Evolutionary conservation across 2,329 filamentous ascomycete genomes (phyloP), one percentile per base, ranked within the genome.

Genomic region (Magnaporthiopsis poae): DNA sequence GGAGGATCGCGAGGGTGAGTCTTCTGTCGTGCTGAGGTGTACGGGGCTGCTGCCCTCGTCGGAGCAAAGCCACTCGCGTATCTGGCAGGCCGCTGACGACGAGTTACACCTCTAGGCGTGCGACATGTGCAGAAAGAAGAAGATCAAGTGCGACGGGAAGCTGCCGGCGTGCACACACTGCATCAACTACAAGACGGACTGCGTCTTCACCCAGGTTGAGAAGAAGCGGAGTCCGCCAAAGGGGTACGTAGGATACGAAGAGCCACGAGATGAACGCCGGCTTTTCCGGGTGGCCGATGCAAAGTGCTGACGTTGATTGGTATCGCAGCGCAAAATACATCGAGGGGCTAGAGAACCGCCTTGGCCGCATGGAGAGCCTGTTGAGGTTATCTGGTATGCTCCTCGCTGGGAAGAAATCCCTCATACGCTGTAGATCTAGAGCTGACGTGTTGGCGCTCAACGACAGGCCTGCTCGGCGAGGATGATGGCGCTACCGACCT

Each of bases 171-270:
- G 95, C 78, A 93, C 91, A 9, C 95, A 98, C 78, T 99, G 94
- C 77, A 90, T 90, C 76, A 98, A 97, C 77, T 97, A 97, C 82
- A 97, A 97, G 83, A 97, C 93, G 5, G 92, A 96, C 73, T 99
- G 94, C 77, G 86, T 96, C 72, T 98, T 98, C 75, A 98, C 95
- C 0, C 92, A 96, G 76, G 93, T 98, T 56, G 95, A 99, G 81
- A 99, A 99, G 87, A 99, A 99, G 84, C 86, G 95, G 68, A 95
- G 90, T 77, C 94, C 95, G 65, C 95, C 94, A 0, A 99, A 98
- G 82, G 94, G 95, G 92, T 96, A 84, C 71, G 85, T 76, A 64
- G 62, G 8, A 35, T 35, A 62, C 46, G n/a, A 56, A 7, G n/a
- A 18, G 25, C 7, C 18, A 1, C 18, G 8, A n/a, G 46, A 25